Evolutionary conservation across 768 basidiomycete species (phyloP), one percentile per base, ranked within the genome.

Genomic region (Tricholoma saponaceum): DNA sequence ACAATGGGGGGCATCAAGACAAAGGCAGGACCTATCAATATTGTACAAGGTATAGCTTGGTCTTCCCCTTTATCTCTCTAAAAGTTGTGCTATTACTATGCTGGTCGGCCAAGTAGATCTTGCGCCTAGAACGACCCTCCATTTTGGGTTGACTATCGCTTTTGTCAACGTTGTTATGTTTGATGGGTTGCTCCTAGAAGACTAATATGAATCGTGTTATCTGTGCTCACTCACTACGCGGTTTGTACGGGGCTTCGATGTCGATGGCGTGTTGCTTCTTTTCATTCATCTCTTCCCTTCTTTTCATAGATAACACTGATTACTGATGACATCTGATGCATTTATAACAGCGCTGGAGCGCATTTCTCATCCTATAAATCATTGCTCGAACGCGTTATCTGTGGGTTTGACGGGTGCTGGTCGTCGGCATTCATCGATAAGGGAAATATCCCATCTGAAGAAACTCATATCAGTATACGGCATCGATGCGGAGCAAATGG

Each of bases 401-500:
- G 66, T 74, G 37, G 60, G 73, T 32, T 66, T 76, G 54, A 75
- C 74, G 10, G 74, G 67, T 61, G 70, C 75, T 51, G 79, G 83
- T 30, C 70, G 74, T 32, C 84, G 92, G 59, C 81, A 85, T 69
- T 69, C 86, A 49, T 92, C 93, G 9, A 67, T 70, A 10, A 86
- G 87, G 2, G 94, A 98, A 72, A 69, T 77, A 56, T 73, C 71
- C 46, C 90, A 88, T 70, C 76, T 98, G 43, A 70, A 74, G 57
- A 74, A 80, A 43, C 79, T 98, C 26, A 82, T 91, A 12, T 70
- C 71, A 41, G 87, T 82, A 70, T 77, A 98, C 72, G 90, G 87
- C 1, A 73, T 78, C 28, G 87, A 98, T 73, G 73, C 87, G 22
- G 80, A 82, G 26, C 76, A 72, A 51, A 98, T 97, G 95, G 83